Percentiles rank a stretch among this genome's conserved stretches.
Conservation (phyloP, 179 eudicot species). For the Spergularia azorica region DNA sequence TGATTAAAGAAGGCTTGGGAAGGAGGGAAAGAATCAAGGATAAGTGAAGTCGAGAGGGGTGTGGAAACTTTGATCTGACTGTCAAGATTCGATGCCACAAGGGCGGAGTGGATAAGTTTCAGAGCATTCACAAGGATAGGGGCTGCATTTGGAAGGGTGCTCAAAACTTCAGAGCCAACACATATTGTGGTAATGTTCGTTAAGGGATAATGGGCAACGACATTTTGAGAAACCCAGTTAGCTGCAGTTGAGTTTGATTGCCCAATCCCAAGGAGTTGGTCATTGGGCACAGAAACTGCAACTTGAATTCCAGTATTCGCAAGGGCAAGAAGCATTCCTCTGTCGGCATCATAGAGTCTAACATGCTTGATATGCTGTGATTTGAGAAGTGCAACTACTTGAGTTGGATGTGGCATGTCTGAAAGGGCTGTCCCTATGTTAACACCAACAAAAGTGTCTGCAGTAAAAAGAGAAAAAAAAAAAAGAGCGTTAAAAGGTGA, state of each 20-base stretch:
- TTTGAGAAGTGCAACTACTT: conserved; percentile 85
- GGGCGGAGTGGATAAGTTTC: conserved; percentile 71
- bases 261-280: conserved; percentile 78
- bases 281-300: conserved; percentile 66
- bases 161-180: conserved; percentile 84
- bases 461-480: neutral
- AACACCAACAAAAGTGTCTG: conserved; percentile 85
- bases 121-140: conserved; percentile 63
- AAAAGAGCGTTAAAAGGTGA: neutral
- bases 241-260: conserved; percentile 92
- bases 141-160: conserved; percentile 68
- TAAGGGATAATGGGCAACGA: conserved; percentile 72
- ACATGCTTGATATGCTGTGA: conserved; percentile 74
- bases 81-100: conserved; percentile 76
- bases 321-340: conserved; percentile 77
- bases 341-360: conserved; percentile 73
- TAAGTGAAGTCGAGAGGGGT: conserved; percentile 67
- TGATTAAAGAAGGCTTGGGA: conserved; percentile 90
- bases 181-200: conserved; percentile 84
- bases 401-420: conserved; percentile 90
- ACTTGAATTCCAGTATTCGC: conserved; percentile 81
- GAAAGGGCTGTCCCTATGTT: conserved; percentile 85
- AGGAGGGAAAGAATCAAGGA: conserved; percentile 90
- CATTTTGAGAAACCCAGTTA: conserved; percentile 82
- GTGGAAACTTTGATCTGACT: conserved; percentile 76